Percentiles rank a stretch among this genome's conserved stretches.
Conservation (phyloP, 2,329 filamentous ascomycete genomes). For the Aspergillus glaucus region DNA sequence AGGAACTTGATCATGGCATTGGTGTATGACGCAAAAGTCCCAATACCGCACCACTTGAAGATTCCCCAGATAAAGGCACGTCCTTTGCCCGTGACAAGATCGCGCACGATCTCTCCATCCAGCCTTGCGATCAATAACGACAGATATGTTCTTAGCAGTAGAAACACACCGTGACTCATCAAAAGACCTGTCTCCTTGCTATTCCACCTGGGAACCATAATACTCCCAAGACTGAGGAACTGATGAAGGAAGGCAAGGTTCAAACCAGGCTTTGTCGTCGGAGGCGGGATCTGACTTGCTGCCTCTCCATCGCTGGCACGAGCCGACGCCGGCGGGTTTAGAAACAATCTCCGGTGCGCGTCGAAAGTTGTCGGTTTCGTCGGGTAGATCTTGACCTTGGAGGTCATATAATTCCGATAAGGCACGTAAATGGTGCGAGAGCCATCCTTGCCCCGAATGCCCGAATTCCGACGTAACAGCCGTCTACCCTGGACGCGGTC, state of each 20-base stretch:
- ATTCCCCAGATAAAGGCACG: conserved; percentile 83
- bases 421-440: conserved; percentile 92
- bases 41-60: conserved; percentile 89
- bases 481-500: conserved; percentile 79
- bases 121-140: conserved; percentile 87
- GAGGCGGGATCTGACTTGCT: conserved; percentile 64
- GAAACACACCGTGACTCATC: conserved; percentile 79
- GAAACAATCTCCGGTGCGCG: conserved; percentile 85
- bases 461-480: conserved; percentile 84
- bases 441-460: conserved; percentile 87
- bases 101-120: conserved; percentile 92
- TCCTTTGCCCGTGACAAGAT: conserved; percentile 91
- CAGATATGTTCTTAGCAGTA: conserved; percentile 88
- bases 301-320: conserved; percentile 62
- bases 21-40: conserved; percentile 88
- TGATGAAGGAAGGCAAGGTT: conserved; percentile 96
- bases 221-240: conserved; percentile 90
- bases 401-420: conserved; percentile 67
- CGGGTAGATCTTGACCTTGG: conserved; percentile 83
- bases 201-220: conserved; percentile 92
- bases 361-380: conserved; percentile 94
- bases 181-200: conserved; percentile 93
- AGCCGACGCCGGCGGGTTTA: conserved; percentile 81
- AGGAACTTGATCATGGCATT: conserved; percentile 99
- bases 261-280: conserved; percentile 85